Percentiles rank a stretch among this genome's conserved stretches.
Conservation (phyloP, 768 basidiomycete genomes). For the Lactarius tabidus region DNA sequence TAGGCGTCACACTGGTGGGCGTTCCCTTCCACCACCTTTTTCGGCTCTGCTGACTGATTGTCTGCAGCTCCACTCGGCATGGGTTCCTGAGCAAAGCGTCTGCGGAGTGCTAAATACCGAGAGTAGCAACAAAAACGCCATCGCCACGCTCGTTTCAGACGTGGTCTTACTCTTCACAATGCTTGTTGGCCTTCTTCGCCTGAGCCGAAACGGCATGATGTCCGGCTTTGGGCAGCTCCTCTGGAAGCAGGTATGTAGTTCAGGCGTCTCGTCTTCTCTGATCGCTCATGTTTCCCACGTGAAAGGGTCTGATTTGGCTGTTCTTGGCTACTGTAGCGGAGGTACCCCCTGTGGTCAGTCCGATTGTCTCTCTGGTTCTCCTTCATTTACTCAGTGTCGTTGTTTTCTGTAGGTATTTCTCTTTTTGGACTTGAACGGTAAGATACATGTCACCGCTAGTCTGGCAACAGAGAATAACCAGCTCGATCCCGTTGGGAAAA, state of each 20-base stretch:
- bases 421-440: constrained; percentile 1
- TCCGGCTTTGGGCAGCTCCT: neutral
- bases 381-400: neutral
- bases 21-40: neutral
- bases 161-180: constrained; percentile 2
- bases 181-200: constrained; percentile 10
- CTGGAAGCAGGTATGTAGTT: constrained; percentile 7
- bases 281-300: neutral
- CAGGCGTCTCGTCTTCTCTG: neutral
- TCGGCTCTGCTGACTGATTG: too few species aligned
- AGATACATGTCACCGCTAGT: neutral
- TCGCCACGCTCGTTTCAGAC: constrained; percentile 3
- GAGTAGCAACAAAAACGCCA: neutral
- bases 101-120: neutral
- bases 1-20: neutral
- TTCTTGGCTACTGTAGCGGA: neutral
- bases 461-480: neutral
- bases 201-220: neutral
- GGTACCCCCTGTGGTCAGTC: neutral
- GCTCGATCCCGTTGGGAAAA: neutral
- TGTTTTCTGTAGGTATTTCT: neutral
- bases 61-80: neutral
- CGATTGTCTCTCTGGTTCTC: too few species aligned
- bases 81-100: neutral
- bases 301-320: constrained; percentile 1